These are phyloP conservation scores for Skeletonema tropicum DNA, from an alignment of 108 stramenopile genomes.

Conservation along the genomic window DNA sequence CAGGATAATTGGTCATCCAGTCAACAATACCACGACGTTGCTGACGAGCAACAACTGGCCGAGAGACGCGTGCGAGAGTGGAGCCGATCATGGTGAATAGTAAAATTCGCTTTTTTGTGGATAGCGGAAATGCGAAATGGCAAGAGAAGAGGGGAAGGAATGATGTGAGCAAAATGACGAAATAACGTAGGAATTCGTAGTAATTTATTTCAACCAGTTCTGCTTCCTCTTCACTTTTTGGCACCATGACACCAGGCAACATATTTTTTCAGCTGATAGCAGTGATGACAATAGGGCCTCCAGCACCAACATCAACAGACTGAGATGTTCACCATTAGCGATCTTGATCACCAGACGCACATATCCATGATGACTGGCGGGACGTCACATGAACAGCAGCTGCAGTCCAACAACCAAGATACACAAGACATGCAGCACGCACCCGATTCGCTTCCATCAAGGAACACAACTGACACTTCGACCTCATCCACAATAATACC, in stretches of 20 bases:
- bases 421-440: not conserved
- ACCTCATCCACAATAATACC: not conserved
- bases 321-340: not conserved
- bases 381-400: not conserved
- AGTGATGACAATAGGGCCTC: too few relatives aligned
- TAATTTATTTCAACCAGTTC: too few relatives aligned
- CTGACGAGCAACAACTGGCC: conserved; percentile 20
- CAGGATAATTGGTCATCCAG: conserved; percentile 79
- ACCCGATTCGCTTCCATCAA: not conserved
- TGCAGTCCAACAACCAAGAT: not conserved
- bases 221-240: too few relatives aligned
- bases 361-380: not conserved
- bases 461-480: not conserved
- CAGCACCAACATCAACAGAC: not conserved
- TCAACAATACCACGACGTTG: conserved; percentile 66
- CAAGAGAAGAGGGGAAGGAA: not conserved
- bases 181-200: too few relatives aligned
- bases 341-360: not conserved
- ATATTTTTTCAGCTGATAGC: too few relatives aligned
- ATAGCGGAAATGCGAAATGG: not conserved
- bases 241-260: too few relatives aligned
- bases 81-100: conserved; percentile 50
- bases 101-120: not conserved
- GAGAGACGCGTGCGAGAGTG: conserved; percentile 38
- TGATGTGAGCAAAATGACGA: too few relatives aligned